Evolutionary conservation across 805 yeast species (phyloP), one percentile per base, ranked within the genome.

Genomic region (Tetrapisispora taiwanensis): DNA sequence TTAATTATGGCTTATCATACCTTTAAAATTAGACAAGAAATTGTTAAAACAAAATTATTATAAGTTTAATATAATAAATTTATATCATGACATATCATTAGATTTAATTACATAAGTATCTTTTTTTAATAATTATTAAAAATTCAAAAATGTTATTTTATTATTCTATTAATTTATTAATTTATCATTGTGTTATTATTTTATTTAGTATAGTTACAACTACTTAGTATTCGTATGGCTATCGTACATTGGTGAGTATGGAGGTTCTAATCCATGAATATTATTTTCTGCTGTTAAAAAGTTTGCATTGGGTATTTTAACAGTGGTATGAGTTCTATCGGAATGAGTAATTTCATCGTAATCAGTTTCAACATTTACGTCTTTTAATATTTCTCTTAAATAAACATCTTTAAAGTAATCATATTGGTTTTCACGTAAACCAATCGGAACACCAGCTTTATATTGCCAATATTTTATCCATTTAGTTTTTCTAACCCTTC

Each of bases 381-480:
- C 51, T 3, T 52, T 52, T 30, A 69, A 47, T 17, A 56, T 54
- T 18, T 63, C 67, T 34, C 62, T 58, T 38, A 60, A 43, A 42
- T 64, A 63, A 7, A 55, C 46, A 22, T 59, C 50, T 33, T 55
- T 45, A 34, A 55, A 63, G 3, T 53, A 54, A 4, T 49, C 52
- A 2, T 46, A 39, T 30, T 58, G 55, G 6, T 50, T 53, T 33
- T 55, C 53, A 4, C 58, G 55, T 20, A 64, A 44, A 2, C 67
- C 70, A 13, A 61, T 48, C 9, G 66, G 66, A 4, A 60, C 50
- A 13, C 78, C 78, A 19, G 65, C 54, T 50, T 68, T 72, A 27
- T 63, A 61, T 41, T 63, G 67, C 69, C 72, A 76, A 49, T 71
- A 76, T 51, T 63, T 63, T 19, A 56, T 50, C 81, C 81, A 76